Conservation (phyloP, 2,329 filamentous ascomycete genomes). For the Pseudogymnoascus sp. region DNA sequence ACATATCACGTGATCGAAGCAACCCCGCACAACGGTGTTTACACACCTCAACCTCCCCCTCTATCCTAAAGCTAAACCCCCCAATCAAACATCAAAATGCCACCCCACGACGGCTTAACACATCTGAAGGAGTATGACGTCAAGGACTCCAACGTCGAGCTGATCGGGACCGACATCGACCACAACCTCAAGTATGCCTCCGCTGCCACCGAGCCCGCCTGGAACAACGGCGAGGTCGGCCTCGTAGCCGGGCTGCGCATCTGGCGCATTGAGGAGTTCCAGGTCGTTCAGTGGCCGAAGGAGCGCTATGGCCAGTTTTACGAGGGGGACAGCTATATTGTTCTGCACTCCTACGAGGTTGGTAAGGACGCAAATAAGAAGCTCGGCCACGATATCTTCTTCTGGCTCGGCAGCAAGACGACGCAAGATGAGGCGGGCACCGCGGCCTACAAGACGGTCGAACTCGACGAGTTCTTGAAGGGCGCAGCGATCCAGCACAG, state of each 20-base stretch:
- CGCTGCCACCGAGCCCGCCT: constrained; percentile 56
- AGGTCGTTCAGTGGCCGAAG: constrained; percentile 53
- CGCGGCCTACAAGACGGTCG: constrained; percentile 63
- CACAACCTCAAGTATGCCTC: constrained; percentile 61
- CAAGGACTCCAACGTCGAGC: constrained; percentile 59
- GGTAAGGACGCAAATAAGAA: constrained; percentile 35
- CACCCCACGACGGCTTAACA: constrained; percentile 52
- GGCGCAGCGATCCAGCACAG: constrained; percentile 56
- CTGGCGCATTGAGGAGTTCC: constrained; percentile 61
- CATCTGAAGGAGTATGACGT: constrained; percentile 58
- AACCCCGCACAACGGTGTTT: not conserved
- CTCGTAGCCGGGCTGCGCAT: constrained; percentile 45
- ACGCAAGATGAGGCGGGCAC: constrained; percentile 61
- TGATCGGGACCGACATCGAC: constrained; percentile 55
- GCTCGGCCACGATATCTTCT: constrained; percentile 57
- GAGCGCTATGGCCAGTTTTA: constrained; percentile 51
- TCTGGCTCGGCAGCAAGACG: constrained; percentile 59
- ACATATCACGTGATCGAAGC: not conserved
- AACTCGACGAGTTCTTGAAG: constrained; percentile 58
- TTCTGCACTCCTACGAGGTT: constrained; percentile 51
- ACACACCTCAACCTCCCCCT: not conserved
- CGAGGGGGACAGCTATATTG: constrained; percentile 61
- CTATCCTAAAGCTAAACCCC: not conserved
- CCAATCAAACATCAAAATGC: constrained; percentile 36
- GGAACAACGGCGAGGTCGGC: constrained; percentile 49